Evolutionary conservation across 2,329 filamentous ascomycete species (phyloP), one percentile per base, ranked within the genome.

Genomic region (Fusarium armeniacum): DNA sequence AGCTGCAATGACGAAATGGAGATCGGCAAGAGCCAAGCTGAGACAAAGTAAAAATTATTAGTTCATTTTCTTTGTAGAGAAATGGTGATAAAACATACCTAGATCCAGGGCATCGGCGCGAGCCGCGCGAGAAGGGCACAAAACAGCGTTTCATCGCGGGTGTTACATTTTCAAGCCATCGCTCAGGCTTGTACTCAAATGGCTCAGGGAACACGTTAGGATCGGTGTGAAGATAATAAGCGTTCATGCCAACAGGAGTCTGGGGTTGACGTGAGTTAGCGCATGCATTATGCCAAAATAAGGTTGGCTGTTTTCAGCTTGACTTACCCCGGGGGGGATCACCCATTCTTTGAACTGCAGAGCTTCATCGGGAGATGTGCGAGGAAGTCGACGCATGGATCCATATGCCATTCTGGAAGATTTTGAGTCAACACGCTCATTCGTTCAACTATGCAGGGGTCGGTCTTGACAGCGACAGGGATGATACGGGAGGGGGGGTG

Each of bases 341-440:
- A 33, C 45, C 45, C 45, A 47, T 11, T 47, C 45, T 22, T 47
- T 47, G 20, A 47, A 47, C n/a, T 47, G 28, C 10, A 47, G 28
- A 47, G 45, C 28, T 47, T 7, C n/a, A 18, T 47, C 45, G 20
- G 45, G 45, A 11, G 45, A 47, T 8, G 45, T 47, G 15, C 45
- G 45, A 24, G 45, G 45, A 11, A 47, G 45, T 18, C 45, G 45
- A 8, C 45, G 45, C 45, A 47, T 47, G 45, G 45, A 47, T 33
- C 45, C 45, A 4, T 47, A 47, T 3, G 28, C 45, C 45, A 47
- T 47, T 47, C 45, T 47, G 13, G 10, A 33, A 33, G 20, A 24
- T 13, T 15, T 22, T 22, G 4, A 28, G 45, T 47, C 45, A 47
- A n/a, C 5, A 18, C 15, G 6, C 28, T 22, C 22, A 33, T 44